These are phyloP conservation scores for Aspergillus hiratsukae DNA, from an alignment of 2,329 filamentous ascomycete genomes.

Conservation along the genomic window DNA sequence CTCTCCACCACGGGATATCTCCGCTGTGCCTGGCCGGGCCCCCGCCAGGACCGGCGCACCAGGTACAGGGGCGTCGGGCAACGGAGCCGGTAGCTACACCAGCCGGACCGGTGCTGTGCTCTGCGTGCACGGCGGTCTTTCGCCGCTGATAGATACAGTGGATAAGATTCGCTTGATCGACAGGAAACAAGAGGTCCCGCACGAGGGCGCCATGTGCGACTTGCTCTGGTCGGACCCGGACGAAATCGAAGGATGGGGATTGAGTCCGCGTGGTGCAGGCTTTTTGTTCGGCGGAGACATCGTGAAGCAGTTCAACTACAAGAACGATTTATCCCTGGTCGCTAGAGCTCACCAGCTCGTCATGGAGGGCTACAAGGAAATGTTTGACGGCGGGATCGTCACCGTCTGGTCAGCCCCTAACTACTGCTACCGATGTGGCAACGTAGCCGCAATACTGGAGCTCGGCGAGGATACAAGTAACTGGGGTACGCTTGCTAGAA, in stretches of 20 bases:
- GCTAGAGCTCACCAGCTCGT: constrained; percentile 94
- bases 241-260: constrained; percentile 90
- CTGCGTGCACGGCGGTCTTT: constrained; percentile 91
- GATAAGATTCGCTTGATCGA: constrained; percentile 95
- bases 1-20: constrained; percentile 39
- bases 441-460: constrained; percentile 92
- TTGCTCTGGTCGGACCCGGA: constrained; percentile 97
- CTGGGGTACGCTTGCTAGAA: constrained; percentile 63
- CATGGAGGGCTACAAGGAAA: constrained; percentile 99
- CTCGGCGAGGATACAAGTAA: constrained; percentile 83
- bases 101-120: constrained; percentile 75
- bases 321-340: constrained; percentile 86
- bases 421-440: constrained; percentile 94
- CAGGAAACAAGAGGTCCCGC: constrained; percentile 95
- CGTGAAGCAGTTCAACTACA: constrained; percentile 91
- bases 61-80: constrained; percentile 72
- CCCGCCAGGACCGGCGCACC: constrained; percentile 63
- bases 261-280: constrained; percentile 88
- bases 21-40: constrained; percentile 41
- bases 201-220: constrained; percentile 98
- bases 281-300: constrained; percentile 96
- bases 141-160: constrained; percentile 84
- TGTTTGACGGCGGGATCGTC: constrained; percentile 94
- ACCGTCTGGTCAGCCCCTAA: constrained; percentile 99
- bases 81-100: constrained; percentile 50